Base-by-base conservation (phyloP, 129 eudicot species). In the Solidago caesia region DNA sequence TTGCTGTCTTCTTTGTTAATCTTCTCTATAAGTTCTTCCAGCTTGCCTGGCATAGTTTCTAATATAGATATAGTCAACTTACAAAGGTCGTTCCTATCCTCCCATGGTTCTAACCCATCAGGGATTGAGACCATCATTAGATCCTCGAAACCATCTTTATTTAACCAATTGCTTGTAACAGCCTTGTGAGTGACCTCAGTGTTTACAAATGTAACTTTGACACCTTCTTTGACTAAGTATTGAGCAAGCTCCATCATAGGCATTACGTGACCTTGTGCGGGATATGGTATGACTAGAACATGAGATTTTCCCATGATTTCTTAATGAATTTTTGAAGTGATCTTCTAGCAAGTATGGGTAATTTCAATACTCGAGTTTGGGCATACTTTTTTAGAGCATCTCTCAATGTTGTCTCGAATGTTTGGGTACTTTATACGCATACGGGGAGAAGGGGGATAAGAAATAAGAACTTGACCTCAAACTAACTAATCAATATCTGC, bases 221-320 rank as follows among this genome's bases (percentile, higher is more conserved):
- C 62, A 8, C 77, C 83, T 4, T 67, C 21, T 4, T 72, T 46
- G 9, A 49, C 78, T 41, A 88, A 39, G 5, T 45, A 5, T 9
- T 46, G 76, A 29, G 80, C 53, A 14, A 88, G 72, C 69, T 88
- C 94, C 82, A 88, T 21, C 5, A 79, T n/a, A 42, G 90, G 90
- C 56, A 88, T 79, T 39, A 88, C 90, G 74, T 88, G 94, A 11
- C 90, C 94, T 81, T 85, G 88, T 48, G 84, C 88, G 25, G 85
- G 88, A 73, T 74, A 83, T 7, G 89, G 86, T 44, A 85, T 72
- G 5, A 80, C 72, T 46, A 88, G 13, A 51, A 81, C 72, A 71
- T 88, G 93, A 29, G 74, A 60, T 4, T 64, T 81, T 25, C 64
- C 45, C 84, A 75, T 75, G 0, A 33, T 0, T 33, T 33, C 2